phyloP scores from a whole-genome alignment of 371 early-diverging fungal species.

The Mortierella sp. region DNA sequence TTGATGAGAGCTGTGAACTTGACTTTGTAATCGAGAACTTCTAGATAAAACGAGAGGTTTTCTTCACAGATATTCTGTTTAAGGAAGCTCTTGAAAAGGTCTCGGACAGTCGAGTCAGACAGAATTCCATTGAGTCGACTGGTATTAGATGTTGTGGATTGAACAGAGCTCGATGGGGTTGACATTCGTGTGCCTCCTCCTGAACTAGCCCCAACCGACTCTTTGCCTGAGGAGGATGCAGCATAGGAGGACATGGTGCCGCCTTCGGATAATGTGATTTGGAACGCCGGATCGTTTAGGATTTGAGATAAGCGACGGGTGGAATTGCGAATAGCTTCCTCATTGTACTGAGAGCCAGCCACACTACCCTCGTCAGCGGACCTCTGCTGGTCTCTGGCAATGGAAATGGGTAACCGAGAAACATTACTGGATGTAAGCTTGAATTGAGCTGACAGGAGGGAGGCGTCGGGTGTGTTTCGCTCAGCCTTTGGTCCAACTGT shows the following conservation, averaged over 20 bases:
- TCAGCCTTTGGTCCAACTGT: slow-evolving; percentile 15
- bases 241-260: slow-evolving; percentile 38
- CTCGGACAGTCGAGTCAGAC: slow-evolving; percentile 65
- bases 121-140: slow-evolving; percentile 32
- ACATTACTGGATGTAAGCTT: slow-evolving; percentile 22
- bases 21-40: slow-evolving; percentile 57
- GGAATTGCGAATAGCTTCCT: slow-evolving; percentile 8
- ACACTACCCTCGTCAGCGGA: slow-evolving; percentile 37
- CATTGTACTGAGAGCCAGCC: slow-evolving; percentile 4
- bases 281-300: slow-evolving; percentile 47
- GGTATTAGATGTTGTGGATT: slow-evolving; percentile 20
- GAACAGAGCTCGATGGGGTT: not conserved
- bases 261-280: slow-evolving; percentile 25
- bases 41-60: slow-evolving; percentile 78
- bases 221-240: slow-evolving; percentile 37
- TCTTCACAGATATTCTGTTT: slow-evolving; percentile 80
- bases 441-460: slow-evolving; percentile 25
- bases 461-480: slow-evolving; percentile 8
- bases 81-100: slow-evolving; percentile 75
- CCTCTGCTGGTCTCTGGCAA: slow-evolving; percentile 7
- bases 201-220: slow-evolving; percentile 19
- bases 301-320: slow-evolving; percentile 46
- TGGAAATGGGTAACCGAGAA: slow-evolving; percentile 38
- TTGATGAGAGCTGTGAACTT: slow-evolving; percentile 41
- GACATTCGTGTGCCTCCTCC: slow-evolving; percentile 13